Conservation (phyloP, 129 eudicot species). For the Flaveria robusta region DNA sequence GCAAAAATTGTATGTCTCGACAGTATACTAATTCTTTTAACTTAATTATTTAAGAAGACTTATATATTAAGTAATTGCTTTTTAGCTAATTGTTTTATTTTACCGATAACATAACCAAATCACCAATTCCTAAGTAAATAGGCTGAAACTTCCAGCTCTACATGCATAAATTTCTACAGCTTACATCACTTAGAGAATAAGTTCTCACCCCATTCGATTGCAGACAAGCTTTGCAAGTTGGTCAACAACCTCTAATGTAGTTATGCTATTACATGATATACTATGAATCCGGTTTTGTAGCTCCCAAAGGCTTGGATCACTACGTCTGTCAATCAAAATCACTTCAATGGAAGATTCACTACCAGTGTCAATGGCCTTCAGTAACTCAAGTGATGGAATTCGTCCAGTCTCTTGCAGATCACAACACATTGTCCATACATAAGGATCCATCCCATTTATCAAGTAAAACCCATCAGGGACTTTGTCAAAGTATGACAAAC, state of each 20-base stretch:
- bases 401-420: slow-evolving; percentile 78
- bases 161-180: slow-evolving; percentile 12
- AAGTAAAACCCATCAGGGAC: slow-evolving; percentile 88
- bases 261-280: slow-evolving; percentile 56
- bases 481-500: slow-evolving; percentile 77
- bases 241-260: slow-evolving; percentile 67
- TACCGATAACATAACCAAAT: not conserved
- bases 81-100: slow-evolving; percentile 3
- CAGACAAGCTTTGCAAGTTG: slow-evolving; percentile 84
- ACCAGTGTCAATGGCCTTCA: slow-evolving; percentile 61
- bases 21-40: no score
- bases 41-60: no score
- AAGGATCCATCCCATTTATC: slow-evolving; percentile 87
- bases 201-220: slow-evolving; percentile 77
- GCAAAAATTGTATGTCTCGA: no score
- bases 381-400: slow-evolving; percentile 74
- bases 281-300: slow-evolving; percentile 60
- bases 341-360: slow-evolving; percentile 62
- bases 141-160: slow-evolving; percentile 7
- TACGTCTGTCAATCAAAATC: slow-evolving; percentile 59
- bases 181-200: not conserved
- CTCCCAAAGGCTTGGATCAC: slow-evolving; percentile 73
- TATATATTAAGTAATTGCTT: no score
- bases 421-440: slow-evolving; percentile 75
- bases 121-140: not conserved